These are phyloP conservation scores for Xylariaceae sp. DNA, from an alignment of 2,329 filamentous ascomycete genomes.

Conservation along the genomic window DNA sequence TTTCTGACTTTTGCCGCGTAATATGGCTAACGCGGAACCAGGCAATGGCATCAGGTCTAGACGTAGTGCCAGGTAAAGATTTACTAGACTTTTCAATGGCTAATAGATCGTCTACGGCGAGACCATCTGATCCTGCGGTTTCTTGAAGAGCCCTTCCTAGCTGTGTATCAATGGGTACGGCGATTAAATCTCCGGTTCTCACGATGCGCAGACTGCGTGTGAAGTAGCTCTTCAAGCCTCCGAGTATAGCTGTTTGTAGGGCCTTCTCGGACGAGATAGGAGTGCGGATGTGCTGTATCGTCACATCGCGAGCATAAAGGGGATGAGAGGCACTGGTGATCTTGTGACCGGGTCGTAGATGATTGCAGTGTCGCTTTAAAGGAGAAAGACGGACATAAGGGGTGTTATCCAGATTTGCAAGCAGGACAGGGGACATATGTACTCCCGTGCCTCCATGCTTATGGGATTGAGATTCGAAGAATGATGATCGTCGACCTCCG, in stretches of 20 bases:
- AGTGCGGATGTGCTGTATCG: slow-evolving; percentile 80
- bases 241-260: slow-evolving; percentile 79
- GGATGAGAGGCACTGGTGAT: slow-evolving; percentile 52
- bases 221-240: slow-evolving; percentile 83
- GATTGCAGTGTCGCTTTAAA: slow-evolving; percentile 49
- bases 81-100: slow-evolving; percentile 46
- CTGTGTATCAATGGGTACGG: slow-evolving; percentile 80
- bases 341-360: slow-evolving; percentile 48
- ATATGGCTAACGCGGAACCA: slow-evolving; percentile 92
- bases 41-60: slow-evolving; percentile 58
- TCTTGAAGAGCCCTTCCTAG: slow-evolving; percentile 79
- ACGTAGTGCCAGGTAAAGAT: slow-evolving; percentile 29
- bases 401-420: slow-evolving; percentile 78
- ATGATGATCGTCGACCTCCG: slow-evolving; percentile 48
- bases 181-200: slow-evolving; percentile 81
- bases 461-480: slow-evolving; percentile 64
- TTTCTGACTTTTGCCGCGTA: slow-evolving; percentile 48
- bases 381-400: slow-evolving; percentile 74
- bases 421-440: slow-evolving; percentile 78
- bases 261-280: slow-evolving; percentile 81
- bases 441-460: slow-evolving; percentile 54
- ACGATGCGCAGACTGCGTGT: slow-evolving; percentile 76
- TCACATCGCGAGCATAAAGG: slow-evolving; percentile 68
- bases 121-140: slow-evolving; percentile 49
- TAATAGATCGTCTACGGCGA: slow-evolving; percentile 67